phyloP scores from a whole-genome alignment of 768 basidiomycete species.

The Hortiboletus campestris region DNA sequence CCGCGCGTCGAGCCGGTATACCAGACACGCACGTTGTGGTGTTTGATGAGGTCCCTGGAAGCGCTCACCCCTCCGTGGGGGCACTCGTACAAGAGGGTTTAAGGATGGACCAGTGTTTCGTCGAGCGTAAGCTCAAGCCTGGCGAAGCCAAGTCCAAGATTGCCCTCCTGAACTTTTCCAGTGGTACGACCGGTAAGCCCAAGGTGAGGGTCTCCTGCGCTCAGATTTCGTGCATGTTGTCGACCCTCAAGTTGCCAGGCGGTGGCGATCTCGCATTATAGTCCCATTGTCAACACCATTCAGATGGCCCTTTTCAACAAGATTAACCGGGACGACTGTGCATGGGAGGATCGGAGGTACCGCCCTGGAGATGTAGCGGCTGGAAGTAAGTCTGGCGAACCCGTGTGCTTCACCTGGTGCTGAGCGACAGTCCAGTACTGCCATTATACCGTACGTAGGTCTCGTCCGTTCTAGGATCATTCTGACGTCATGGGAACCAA shows the following conservation, averaged over 20 bases:
- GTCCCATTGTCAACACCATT: slow-evolving; percentile 61
- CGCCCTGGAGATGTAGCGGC: slow-evolving; percentile 55
- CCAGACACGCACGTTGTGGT: slow-evolving; percentile 29
- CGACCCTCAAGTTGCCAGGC: slow-evolving; percentile 39
- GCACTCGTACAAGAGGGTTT: slow-evolving; percentile 47
- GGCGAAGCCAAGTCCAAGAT: slow-evolving; percentile 62
- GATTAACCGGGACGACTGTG: slow-evolving; percentile 38
- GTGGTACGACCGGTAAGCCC: slow-evolving; percentile 66
- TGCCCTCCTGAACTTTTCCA: slow-evolving; percentile 71
- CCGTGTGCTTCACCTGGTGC: neutral
- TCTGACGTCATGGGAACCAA: slow-evolving; percentile 26
- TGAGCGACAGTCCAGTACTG: slow-evolving; percentile 39
- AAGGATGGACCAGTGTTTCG: slow-evolving; percentile 37
- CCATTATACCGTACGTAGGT: slow-evolving; percentile 56
- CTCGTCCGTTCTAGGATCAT: neutral
- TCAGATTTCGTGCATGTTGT: neutral
- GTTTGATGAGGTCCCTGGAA: slow-evolving; percentile 21
- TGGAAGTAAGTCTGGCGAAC: slow-evolving; percentile 45
- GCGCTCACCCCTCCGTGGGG: slow-evolving; percentile 37
- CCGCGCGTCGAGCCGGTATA: slow-evolving; percentile 31
- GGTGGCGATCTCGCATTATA: slow-evolving; percentile 64
- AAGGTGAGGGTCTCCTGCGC: slow-evolving; percentile 13
- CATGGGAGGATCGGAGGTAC: slow-evolving; percentile 40
- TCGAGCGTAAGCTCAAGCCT: slow-evolving; percentile 44
- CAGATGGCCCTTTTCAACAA: slow-evolving; percentile 55